Percentiles rank a stretch among this genome's conserved stretches.
phyloP scores from a whole-genome alignment of 2,329 filamentous ascomycete species.

The Chaetomiaceae sp. region DNA sequence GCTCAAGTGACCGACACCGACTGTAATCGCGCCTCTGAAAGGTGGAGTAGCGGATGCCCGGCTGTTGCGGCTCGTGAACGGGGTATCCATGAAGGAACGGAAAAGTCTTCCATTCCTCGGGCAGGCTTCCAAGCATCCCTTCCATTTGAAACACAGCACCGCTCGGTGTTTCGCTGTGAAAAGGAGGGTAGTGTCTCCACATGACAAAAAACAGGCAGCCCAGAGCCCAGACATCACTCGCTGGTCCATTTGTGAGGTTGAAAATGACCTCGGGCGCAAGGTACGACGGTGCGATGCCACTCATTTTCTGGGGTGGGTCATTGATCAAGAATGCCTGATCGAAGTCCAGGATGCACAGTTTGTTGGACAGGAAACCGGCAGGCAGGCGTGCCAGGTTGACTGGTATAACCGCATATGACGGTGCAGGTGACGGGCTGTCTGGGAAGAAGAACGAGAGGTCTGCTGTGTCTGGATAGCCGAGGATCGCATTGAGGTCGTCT shows the following conservation, averaged over 20 bases:
- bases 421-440: neutral
- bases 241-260: constrained; percentile 26
- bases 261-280: constrained; percentile 20
- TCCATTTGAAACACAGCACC: neutral
- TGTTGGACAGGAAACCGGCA: neutral
- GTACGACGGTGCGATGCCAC: neutral
- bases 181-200: too few relatives aligned
- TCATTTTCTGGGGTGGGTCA: neutral
- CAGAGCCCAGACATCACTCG: neutral
- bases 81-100: neutral
- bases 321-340: neutral
- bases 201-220: neutral
- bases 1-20: too few relatives aligned
- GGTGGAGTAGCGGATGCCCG: neutral
- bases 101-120: neutral
- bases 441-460: neutral
- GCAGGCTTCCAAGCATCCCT: neutral
- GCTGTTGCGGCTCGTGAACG: neutral
- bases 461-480: neutral
- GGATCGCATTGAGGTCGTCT: neutral
- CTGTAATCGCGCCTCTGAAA: too few relatives aligned
- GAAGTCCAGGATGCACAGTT: constrained; percentile 1
- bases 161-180: neutral
- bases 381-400: neutral
- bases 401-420: neutral